Conservation (phyloP, 2,329 filamentous ascomycete species). For the Simplicillium aogashimaense region DNA sequence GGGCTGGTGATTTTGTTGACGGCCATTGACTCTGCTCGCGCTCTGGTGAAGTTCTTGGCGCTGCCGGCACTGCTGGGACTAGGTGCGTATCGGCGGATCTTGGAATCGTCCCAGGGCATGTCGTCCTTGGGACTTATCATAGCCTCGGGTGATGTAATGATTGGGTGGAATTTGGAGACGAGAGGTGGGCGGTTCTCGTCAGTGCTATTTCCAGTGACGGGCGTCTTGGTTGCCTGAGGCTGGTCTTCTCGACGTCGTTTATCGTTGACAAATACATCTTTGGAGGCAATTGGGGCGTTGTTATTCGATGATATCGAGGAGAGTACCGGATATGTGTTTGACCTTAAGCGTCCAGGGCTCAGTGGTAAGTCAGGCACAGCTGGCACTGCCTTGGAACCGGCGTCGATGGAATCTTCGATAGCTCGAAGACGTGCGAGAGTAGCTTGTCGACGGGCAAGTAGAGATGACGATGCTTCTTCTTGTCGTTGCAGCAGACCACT, state of each 20-base stretch:
- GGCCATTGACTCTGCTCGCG: background rate
- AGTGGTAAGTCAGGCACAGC: too few species aligned
- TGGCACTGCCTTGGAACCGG: too few species aligned
- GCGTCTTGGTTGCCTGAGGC: too few species aligned
- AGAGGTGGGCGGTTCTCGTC: background rate
- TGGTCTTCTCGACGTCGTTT: too few species aligned
- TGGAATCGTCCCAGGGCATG: too few species aligned
- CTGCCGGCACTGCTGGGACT: constrained; percentile 5
- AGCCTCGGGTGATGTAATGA: background rate
- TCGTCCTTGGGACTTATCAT: too few species aligned
- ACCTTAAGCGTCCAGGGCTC: too few species aligned
- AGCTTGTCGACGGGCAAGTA: constrained; percentile 49
- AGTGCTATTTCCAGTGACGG: too few species aligned
- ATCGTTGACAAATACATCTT: too few species aligned
- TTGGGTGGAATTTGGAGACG: background rate
- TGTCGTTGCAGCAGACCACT: constrained; percentile 53
- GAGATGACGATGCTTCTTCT: constrained; percentile 13
- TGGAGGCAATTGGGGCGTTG: too few species aligned
- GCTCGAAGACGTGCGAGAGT: constrained; percentile 47
- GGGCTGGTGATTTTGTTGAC: background rate
- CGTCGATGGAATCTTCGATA: constrained; percentile 27
- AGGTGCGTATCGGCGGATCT: constrained; percentile 2
- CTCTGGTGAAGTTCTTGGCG: constrained; percentile 12
- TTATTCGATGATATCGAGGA: too few species aligned
- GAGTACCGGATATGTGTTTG: too few species aligned